These are phyloP conservation scores for Nosema muscidifuracis DNA, from an alignment of 371 early-diverging fungal genomes.

Conservation along the genomic window DNA sequence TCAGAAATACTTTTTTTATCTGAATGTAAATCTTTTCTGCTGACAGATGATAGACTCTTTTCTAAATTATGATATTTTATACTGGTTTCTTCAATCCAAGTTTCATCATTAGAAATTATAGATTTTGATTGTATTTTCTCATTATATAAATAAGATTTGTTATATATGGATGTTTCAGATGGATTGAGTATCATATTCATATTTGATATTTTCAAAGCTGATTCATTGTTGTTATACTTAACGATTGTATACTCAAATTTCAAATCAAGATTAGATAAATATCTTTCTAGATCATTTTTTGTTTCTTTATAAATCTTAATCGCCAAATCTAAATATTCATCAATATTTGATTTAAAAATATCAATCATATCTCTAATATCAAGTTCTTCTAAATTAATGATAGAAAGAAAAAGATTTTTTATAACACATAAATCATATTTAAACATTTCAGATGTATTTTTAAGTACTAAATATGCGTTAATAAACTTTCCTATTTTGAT, in stretches of 20 bases:
- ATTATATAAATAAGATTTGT: too few species aligned
- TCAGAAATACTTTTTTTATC: too few species aligned
- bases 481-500: not conserved
- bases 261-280: not conserved
- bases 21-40: too few species aligned
- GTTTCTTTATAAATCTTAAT: slow-evolving; percentile 1
- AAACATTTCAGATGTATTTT: not conserved
- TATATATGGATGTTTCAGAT: too few species aligned
- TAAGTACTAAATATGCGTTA: not conserved
- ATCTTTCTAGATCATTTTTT: not conserved
- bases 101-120: too few species aligned
- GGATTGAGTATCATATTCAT: not conserved
- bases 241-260: not conserved
- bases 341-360: not conserved
- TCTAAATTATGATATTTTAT: too few species aligned
- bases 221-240: not conserved
- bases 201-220: not conserved
- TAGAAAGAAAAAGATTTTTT: not conserved
- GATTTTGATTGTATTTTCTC: too few species aligned
- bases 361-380: not conserved
- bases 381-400: not conserved
- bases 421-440: not conserved
- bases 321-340: slow-evolving; percentile 1
- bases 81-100: too few species aligned
- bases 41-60: too few species aligned